phyloP scores from a whole-genome alignment of 208 protist species.

The Acanthamoeba divionensis region DNA sequence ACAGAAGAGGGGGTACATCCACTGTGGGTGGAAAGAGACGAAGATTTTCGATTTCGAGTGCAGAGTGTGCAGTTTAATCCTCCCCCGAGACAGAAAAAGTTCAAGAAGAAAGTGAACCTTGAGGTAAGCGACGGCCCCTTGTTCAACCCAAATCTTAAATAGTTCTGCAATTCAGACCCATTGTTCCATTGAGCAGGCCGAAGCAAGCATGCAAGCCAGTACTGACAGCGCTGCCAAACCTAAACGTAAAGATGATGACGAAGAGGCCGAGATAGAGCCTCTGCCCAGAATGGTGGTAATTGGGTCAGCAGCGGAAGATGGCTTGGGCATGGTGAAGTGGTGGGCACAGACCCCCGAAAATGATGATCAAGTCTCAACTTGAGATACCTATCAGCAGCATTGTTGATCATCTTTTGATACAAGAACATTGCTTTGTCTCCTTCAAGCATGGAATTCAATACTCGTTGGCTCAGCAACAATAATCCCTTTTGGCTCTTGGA shows the following conservation, averaged over 20 bases:
- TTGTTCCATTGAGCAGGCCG: background rate
- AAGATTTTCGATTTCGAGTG: conserved; percentile 9
- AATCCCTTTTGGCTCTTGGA: too few relatives aligned
- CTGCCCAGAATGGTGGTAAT: background rate
- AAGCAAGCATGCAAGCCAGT: background rate
- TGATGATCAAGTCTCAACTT: too few relatives aligned
- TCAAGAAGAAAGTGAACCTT: conserved; percentile 32
- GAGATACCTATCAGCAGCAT: too few relatives aligned
- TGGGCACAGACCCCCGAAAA: too few relatives aligned
- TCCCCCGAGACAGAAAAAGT: background rate
- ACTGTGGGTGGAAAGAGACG: background rate
- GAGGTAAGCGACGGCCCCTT: background rate
- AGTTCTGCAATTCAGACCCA: background rate
- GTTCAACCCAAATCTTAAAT: background rate
- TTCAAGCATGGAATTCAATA: too few relatives aligned
- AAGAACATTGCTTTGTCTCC: too few relatives aligned
- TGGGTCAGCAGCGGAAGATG: background rate
- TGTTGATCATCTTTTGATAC: too few relatives aligned
- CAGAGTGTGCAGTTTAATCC: background rate
- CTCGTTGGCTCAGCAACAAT: too few relatives aligned
- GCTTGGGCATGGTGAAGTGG: background rate
- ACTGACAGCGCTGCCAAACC: background rate
- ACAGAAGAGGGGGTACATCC: background rate
- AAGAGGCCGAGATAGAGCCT: background rate
- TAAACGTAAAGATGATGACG: background rate